Percentiles rank a stretch among this genome's conserved stretches.
Evolutionary conservation across 2,329 filamentous ascomycete genomes (phyloP).

Genomic region (Knufia fluminis): DNA sequence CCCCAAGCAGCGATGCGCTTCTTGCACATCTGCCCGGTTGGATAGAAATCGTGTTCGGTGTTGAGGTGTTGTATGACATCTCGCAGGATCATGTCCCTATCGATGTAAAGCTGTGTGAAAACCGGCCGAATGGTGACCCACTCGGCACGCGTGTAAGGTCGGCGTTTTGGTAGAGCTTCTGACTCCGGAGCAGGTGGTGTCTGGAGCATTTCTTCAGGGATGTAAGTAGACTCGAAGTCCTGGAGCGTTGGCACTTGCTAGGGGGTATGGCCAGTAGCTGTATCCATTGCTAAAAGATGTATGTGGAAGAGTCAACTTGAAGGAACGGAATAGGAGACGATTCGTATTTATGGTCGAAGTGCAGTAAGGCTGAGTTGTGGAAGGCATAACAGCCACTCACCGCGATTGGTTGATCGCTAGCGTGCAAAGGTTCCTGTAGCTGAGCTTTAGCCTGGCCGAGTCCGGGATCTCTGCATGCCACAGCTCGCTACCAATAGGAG

Average conservation of each 20-base stretch:
- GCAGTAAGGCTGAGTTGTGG: background rate
- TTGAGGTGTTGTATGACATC: conserved; percentile 10
- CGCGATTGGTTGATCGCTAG: background rate
- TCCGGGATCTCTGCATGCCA: no score
- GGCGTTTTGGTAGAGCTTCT: background rate
- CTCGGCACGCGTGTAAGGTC: background rate
- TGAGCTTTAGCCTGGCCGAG: background rate
- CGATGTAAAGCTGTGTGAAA: conserved; percentile 10
- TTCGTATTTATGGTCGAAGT: background rate
- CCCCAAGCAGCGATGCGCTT: conserved; percentile 1
- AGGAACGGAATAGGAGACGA: background rate
- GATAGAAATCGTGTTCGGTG: conserved; percentile 7
- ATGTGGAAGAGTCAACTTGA: background rate
- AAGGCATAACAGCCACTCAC: background rate
- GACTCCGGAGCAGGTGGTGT: background rate
- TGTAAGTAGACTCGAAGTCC: background rate
- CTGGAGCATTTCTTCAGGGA: background rate
- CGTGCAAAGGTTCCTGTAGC: conserved; percentile 3
- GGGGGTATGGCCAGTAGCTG: background rate
- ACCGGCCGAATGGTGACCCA: conserved; percentile 2
- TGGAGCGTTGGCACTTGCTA: background rate
- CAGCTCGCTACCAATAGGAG: no score
- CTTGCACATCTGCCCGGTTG: conserved; percentile 12
- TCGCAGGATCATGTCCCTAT: conserved; percentile 3
- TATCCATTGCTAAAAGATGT: background rate